Base-by-base conservation (phyloP, 2,329 filamentous ascomycete genomes). In the Alternaria panax region DNA sequence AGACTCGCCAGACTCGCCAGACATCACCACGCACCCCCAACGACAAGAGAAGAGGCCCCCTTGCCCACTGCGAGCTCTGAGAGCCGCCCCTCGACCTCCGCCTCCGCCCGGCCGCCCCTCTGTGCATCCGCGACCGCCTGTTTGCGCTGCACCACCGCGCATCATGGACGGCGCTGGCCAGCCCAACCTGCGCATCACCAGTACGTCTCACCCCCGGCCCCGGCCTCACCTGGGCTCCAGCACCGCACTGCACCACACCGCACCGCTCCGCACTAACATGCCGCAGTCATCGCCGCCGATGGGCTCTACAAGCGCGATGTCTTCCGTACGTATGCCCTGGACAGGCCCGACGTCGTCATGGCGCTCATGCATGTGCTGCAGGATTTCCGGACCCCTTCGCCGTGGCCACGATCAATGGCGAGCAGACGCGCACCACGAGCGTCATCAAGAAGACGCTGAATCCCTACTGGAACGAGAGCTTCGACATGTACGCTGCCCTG, bases 381-480 rank as follows among this genome's bases (percentile, higher is more conserved):
- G 95, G 94, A 77, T 97, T 98, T 70, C 95, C 95, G 60, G 95
- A 99, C 80, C 95, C 95, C 24, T 99, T 99, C 78, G 94, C 95
- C 45, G 95, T 99, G 67, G 94, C 93, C 70, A 99, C 95, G 59
- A 89, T 98, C 80, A 94, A 93, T 80, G 95, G 95, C 79, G 95
- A 99, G 81, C 95, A 99, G 83, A 99, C 95, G 59, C 92, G 93
- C 81, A 98, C 95, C n/a, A 99, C 95, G 11, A 90, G 90, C 36
- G 95, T 98, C 69, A 96, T 95, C 79, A 98, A 97, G 82, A 91
- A 95, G 81, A 98, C 95, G 11, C 83, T 99, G 80, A 98, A 97
- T 80, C 95, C 95, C n/a, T 99, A 99, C 80, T 99, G 95, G 95
- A 99, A 99, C 80, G 95, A 99, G 83, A 93, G 89, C 76, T 99